phyloP scores from a whole-genome alignment of 306 rosid genomes.

The Fagus crenata region DNA sequence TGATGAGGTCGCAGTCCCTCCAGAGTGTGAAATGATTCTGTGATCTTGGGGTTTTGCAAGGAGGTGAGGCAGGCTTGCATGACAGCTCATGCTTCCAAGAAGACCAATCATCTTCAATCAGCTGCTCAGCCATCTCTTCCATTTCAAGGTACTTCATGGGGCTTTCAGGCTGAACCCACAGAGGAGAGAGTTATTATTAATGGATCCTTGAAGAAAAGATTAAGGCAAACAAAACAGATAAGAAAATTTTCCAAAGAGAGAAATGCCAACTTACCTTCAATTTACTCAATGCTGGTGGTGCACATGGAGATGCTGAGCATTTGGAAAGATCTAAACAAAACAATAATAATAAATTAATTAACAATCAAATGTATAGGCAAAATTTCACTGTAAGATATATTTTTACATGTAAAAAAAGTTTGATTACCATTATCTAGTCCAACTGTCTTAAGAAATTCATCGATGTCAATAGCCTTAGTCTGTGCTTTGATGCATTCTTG shows the following conservation, averaged over 20 bases:
- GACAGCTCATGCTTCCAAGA: conserved; percentile 24
- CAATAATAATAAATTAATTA: conserved; percentile 1
- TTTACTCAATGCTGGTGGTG: conserved; percentile 22
- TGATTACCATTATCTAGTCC: conserved; percentile 52
- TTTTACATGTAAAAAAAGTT: not conserved
- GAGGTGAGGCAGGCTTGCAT: conserved; percentile 33
- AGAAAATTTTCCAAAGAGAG: not conserved
- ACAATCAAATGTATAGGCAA: not conserved
- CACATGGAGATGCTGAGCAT: conserved; percentile 29
- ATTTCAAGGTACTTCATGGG: conserved; percentile 15
- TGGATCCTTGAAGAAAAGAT: not conserved
- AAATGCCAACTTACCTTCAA: conserved; percentile 38
- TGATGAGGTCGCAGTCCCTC: conserved; percentile 36
- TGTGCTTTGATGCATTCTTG: conserved; percentile 49
- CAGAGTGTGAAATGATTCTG: conserved; percentile 33
- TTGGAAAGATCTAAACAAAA: conserved; percentile 36
- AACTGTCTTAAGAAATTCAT: conserved; percentile 37
- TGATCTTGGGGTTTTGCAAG: conserved; percentile 46
- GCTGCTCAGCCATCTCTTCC: conserved; percentile 48
- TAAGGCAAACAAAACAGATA: not conserved
- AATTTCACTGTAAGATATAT: not conserved
- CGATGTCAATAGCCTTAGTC: conserved; percentile 24
- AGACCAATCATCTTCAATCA: conserved; percentile 34
- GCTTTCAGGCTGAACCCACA: conserved; percentile 34
- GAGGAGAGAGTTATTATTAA: not conserved